These are phyloP conservation scores for Eutrema heterophyllum DNA, from an alignment of 345 rosid species.

Conservation along the genomic window DNA sequence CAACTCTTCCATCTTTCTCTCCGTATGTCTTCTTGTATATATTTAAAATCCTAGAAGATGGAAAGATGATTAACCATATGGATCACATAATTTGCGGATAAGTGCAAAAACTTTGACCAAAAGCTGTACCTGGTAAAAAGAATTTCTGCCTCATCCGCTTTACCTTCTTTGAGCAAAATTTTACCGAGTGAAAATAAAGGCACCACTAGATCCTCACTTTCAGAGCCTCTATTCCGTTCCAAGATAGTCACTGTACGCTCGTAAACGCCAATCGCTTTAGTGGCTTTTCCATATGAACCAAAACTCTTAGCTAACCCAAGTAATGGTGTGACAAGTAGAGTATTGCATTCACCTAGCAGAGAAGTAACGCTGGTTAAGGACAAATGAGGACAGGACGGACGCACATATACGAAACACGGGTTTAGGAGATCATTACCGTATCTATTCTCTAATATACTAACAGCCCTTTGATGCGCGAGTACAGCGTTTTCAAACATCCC, in stretches of 20 bases:
- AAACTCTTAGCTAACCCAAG: slow-evolving; percentile 81
- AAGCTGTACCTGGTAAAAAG: slow-evolving; percentile 49
- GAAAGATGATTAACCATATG: background rate
- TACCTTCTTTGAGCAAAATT: slow-evolving; percentile 71
- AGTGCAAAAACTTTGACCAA: background rate
- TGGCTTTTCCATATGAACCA: slow-evolving; percentile 50
- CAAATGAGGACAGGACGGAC: background rate
- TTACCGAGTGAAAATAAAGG: slow-evolving; percentile 69
- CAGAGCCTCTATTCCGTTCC: slow-evolving; percentile 61
- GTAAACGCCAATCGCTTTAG: slow-evolving; percentile 52
- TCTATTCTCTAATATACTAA: slow-evolving; percentile 44
- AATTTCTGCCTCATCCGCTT: slow-evolving; percentile 54
- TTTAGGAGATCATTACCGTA: slow-evolving; percentile 41
- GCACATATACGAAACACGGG: background rate
- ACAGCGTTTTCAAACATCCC: slow-evolving; percentile 64
- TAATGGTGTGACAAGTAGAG: slow-evolving; percentile 60
- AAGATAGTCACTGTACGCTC: slow-evolving; percentile 49
- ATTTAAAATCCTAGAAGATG: slow-evolving; percentile 44
- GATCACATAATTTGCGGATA: background rate
- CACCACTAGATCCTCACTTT: slow-evolving; percentile 68
- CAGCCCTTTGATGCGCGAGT: slow-evolving; percentile 47
- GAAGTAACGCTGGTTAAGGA: background rate
- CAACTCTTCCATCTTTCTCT: slow-evolving; percentile 71
- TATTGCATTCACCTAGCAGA: slow-evolving; percentile 46
- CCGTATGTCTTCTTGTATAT: slow-evolving; percentile 63